These are phyloP conservation scores for Pleurotus djamor DNA, from an alignment of 768 basidiomycete genomes.

Conservation along the genomic window DNA sequence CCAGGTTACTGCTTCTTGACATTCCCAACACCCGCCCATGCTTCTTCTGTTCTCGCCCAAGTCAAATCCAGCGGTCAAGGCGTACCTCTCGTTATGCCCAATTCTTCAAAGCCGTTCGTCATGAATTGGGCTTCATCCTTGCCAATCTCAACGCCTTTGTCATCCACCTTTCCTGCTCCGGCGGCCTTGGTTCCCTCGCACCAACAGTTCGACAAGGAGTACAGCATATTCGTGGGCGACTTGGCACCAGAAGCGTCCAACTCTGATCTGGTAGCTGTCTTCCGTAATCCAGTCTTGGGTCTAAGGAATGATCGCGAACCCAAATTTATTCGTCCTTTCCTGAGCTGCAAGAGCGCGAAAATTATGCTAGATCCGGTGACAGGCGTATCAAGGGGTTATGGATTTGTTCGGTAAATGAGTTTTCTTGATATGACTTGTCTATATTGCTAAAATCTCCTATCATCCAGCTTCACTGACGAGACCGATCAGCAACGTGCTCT, in stretches of 20 bases:
- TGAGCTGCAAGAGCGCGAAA: constrained; percentile 93
- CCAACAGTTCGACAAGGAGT: constrained; percentile 78
- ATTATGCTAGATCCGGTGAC: constrained; percentile 93
- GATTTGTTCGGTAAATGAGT: constrained; percentile 76
- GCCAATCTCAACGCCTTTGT: constrained; percentile 26
- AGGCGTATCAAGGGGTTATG: constrained; percentile 87
- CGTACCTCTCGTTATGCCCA: constrained; percentile 72
- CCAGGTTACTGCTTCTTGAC: constrained; percentile 88
- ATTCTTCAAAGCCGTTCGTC: constrained; percentile 78
- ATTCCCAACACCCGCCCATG: constrained; percentile 70
- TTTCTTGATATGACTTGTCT: constrained; percentile 1
- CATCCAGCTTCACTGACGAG: constrained; percentile 80
- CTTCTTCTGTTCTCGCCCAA: constrained; percentile 68
- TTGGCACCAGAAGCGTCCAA: constrained; percentile 92
- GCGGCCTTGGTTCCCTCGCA: constrained; percentile 26
- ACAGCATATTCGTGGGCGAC: constrained; percentile 94
- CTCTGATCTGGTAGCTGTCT: constrained; percentile 92
- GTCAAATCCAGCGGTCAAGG: constrained; percentile 46
- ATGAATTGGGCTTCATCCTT: constrained; percentile 70
- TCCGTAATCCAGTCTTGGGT: constrained; percentile 86
- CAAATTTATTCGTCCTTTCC: constrained; percentile 85
- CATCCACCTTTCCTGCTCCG: constrained; percentile 24
- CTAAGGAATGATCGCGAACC: constrained; percentile 85
- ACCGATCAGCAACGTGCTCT: constrained; percentile 87
- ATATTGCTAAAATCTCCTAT: constrained; percentile 12